Evolutionary conservation across 1,284 basidiomycete genomes (phyloP).

Genomic region (Puccinia triticina): DNA sequence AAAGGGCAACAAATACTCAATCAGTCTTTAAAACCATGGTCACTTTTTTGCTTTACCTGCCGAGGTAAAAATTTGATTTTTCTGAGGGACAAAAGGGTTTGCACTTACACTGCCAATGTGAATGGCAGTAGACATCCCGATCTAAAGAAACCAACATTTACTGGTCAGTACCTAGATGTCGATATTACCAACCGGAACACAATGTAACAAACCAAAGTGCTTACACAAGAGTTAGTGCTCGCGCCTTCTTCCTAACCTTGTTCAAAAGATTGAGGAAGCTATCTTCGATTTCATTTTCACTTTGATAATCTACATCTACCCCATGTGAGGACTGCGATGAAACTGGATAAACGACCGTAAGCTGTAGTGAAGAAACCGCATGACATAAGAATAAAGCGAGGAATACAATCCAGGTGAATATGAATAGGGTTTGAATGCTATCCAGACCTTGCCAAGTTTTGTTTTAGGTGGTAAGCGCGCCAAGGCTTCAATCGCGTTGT

Average conservation of each 20-base stretch:
- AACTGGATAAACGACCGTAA: constrained; percentile 27
- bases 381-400: background rate
- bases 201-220: background rate
- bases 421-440: background rate
- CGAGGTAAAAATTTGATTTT: background rate
- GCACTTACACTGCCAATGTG: constrained; percentile 39
- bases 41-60: background rate
- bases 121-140: constrained; percentile 25
- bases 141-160: background rate
- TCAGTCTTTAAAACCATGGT: background rate
- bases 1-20: background rate
- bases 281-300: constrained; percentile 13
- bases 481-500: constrained; percentile 32
- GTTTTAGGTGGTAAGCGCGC: constrained; percentile 44
- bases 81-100: background rate
- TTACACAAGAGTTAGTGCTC: constrained; percentile 21
- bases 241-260: constrained; percentile 25
- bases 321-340: background rate
- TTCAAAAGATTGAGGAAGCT: constrained; percentile 11
- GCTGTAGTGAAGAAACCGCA: background rate
- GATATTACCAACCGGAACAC: background rate
- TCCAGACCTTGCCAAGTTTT: constrained; percentile 35
- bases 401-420: background rate
- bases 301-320: background rate
- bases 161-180: background rate